Base-by-base conservation (phyloP, 306 rosid genomes). In the Vigna unguiculata region DNA sequence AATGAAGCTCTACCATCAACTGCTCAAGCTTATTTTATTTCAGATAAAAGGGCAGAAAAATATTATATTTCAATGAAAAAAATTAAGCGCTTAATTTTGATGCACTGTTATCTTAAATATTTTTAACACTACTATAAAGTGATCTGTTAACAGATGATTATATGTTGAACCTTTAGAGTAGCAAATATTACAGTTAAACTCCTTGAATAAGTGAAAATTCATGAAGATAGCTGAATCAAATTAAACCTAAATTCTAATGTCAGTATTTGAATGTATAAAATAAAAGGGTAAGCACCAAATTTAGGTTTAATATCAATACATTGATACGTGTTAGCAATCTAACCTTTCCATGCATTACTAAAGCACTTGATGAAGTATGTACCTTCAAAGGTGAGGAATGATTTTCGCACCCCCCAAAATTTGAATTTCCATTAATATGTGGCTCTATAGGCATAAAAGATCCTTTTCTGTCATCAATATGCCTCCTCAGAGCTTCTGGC, bases 401-500 rank as follows among this genome's bases (percentile, higher is more conserved):
- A 61, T 74, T 79, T 78, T 72, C 53, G 36, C 83, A 78, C 34
- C 80, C 89, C 22, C 85, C 89, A 72, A 68, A 74, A 80, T 82
- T 80, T 55, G 81, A 77, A 82, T 76, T 81, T 53, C 87, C 91
- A 74, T 79, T 86, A 70, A 80, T 69, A 47, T 77, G 90, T 20
- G 86, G 74, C 73, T 85, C 88, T 68, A 76, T 79, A 32, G 74
- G 74, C 83, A 80, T 75, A 66, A 57, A 76, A 71, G 86, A 76
- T 66, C 81, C 66, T 72, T 72, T 86, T 59, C 77, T 77, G 76
- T 80, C 63, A 79, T 78, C 58, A 36, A 67, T 46, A 61, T 86
- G 90, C 72, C 88, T 46, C 85, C 88, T 86, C 72, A 91, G 83
- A 75, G 90, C 88, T 85, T 89, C 96, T 40, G 96, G 98, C 90